Conservation (phyloP, 768 basidiomycete species). For the Sistotremastrum niveocremeum region DNA sequence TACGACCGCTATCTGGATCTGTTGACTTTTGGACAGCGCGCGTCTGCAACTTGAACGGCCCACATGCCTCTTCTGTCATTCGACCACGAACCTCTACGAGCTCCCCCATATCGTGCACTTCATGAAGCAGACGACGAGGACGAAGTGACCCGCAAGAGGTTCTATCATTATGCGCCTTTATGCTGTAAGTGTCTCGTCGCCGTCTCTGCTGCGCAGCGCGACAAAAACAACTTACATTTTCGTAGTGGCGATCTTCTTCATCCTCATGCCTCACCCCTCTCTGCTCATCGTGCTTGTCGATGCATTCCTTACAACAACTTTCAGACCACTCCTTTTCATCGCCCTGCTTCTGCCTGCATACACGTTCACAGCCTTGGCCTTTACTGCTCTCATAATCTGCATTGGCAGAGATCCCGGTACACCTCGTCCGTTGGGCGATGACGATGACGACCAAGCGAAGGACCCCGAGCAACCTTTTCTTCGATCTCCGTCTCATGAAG, state of each 20-base stretch:
- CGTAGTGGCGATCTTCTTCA: constrained; percentile 36
- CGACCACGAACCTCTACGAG: constrained; percentile 7
- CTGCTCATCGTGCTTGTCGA: constrained; percentile 51
- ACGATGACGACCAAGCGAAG: constrained; percentile 17
- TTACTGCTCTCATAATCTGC: constrained; percentile 62
- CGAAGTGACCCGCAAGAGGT: constrained; percentile 28
- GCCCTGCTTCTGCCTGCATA: constrained; percentile 49
- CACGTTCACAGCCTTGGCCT: constrained; percentile 50
- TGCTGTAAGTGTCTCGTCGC: constrained; percentile 26
- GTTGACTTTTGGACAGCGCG: too few species aligned
- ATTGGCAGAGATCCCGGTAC: constrained; percentile 66
- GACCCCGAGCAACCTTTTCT: constrained; percentile 49
- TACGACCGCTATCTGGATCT: too few species aligned
- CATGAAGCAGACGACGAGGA: constrained; percentile 16
- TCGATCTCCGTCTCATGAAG: constrained; percentile 29
- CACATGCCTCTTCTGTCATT: constrained; percentile 16
- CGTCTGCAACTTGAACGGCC: too few species aligned
- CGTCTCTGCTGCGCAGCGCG: constrained; percentile 8
- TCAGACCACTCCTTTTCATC: constrained; percentile 31
- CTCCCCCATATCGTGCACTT: too few species aligned
- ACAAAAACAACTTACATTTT: constrained; percentile 6
- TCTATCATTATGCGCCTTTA: constrained; percentile 47
- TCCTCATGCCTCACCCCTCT: constrained; percentile 66
- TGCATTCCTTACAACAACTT: constrained; percentile 46
- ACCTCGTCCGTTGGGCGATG: constrained; percentile 12